phyloP scores from a whole-genome alignment of 73 alveolate species.

The Paramecium sonneborni region DNA sequence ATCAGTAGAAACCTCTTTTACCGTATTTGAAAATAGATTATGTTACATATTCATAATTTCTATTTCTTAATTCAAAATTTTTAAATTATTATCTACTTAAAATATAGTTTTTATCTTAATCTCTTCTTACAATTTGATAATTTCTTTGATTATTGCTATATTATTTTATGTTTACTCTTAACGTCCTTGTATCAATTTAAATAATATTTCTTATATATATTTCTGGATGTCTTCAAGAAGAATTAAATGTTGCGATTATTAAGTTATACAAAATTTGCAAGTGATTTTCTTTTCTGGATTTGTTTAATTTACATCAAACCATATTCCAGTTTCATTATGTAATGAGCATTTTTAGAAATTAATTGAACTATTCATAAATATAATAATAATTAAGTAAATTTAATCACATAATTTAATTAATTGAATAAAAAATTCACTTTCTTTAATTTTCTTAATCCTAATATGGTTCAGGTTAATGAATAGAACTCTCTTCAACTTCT shows the following conservation, averaged over 20 bases:
- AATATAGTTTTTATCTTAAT: not conserved
- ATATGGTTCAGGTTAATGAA: not conserved
- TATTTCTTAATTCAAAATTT: not conserved
- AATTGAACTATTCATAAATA: not conserved
- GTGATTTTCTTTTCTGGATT: not conserved
- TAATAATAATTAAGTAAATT: no score
- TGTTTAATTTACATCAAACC: not conserved
- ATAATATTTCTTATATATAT: not conserved
- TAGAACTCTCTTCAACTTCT: constrained; percentile 1
- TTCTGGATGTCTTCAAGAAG: not conserved
- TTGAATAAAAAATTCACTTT: not conserved
- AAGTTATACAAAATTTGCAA: not conserved
- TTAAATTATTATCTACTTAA: not conserved
- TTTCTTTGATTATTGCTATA: not conserved
- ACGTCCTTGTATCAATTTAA: not conserved
- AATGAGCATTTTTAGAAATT: not conserved
- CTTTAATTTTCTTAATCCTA: not conserved
- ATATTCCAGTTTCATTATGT: not conserved
- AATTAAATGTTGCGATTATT: not conserved
- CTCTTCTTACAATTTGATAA: not conserved
- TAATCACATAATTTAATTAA: no score
- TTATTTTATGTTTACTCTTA: not conserved
- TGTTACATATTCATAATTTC: not conserved
- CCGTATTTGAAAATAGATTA: not conserved
- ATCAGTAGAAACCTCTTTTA: not conserved